Evolutionary conservation across 176 grass and related monocot species (phyloP).

Genomic region (Eragrostis nindensis): DNA sequence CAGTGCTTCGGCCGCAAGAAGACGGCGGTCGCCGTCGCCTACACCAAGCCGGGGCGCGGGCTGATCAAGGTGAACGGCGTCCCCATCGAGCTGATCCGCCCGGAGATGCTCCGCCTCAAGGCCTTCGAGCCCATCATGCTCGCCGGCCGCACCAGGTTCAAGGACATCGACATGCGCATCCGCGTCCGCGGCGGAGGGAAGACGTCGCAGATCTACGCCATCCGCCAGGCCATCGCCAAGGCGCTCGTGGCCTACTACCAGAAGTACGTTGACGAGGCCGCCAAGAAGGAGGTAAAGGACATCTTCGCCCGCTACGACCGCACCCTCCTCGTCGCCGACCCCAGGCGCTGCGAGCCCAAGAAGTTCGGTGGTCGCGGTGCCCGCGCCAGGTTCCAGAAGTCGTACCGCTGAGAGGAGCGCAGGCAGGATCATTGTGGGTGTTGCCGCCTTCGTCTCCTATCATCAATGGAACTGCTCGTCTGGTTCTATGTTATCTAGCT

Average conservation of each 20-base stretch:
- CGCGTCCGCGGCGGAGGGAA: constrained; percentile 77
- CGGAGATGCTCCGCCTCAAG: constrained; percentile 81
- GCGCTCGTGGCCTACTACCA: constrained; percentile 74
- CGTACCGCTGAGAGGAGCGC: constrained; percentile 59
- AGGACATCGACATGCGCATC: constrained; percentile 87
- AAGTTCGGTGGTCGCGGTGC: constrained; percentile 86
- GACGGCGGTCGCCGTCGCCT: constrained; percentile 78
- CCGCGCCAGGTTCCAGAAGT: constrained; percentile 83
- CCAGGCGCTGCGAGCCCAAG: constrained; percentile 84
- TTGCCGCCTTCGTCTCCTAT: not conserved
- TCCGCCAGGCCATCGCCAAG: constrained; percentile 84
- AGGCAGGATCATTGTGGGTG: not conserved
- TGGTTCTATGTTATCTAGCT: too few species aligned
- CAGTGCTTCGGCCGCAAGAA: constrained; percentile 94
- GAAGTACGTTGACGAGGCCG: constrained; percentile 85
- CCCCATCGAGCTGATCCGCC: constrained; percentile 79
- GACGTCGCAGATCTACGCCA: constrained; percentile 86
- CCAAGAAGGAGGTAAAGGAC: constrained; percentile 89
- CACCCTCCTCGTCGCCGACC: constrained; percentile 87
- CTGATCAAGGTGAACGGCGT: constrained; percentile 85
- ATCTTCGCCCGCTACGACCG: constrained; percentile 78
- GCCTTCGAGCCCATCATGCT: constrained; percentile 81
- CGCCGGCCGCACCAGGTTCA: constrained; percentile 61
- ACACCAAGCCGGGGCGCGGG: constrained; percentile 77
- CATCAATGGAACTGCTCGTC: too few species aligned